Base-by-base conservation (phyloP, 352 stramenopile genomes). In the Globisporangium sylvaticum region DNA sequence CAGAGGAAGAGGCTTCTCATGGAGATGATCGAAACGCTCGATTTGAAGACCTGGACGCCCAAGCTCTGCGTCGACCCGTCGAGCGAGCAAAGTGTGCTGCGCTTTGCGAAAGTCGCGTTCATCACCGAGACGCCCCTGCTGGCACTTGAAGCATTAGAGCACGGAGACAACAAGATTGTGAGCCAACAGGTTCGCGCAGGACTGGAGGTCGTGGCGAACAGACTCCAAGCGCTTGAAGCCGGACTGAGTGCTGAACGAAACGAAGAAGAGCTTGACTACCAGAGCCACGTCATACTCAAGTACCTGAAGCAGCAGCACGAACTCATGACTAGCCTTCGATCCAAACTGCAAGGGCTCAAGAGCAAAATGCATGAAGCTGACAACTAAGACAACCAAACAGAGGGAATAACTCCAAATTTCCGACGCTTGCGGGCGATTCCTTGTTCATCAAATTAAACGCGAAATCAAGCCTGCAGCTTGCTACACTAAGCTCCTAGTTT, bases 1-100 rank as follows among this genome's bases (percentile, higher is more conserved):
- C 44, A 64, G 18, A 20, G 55, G 10, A 62, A 66, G 20, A 64
- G 63, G 5, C 29, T 20, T 14, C 65, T 80, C 29, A 65, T 76
- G 22, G n/a, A 59, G n/a, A 14, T 76, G 15, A 53, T 79, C 29
- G 67, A 66, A 22, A 48, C 22, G 5, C 57, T 81, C 4, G 58
- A 71, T 22, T 32, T 84, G 27, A 69, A 65, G 24, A 81, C 75
- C 1, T 78, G 69, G 74, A 79, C 66, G 2, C 70, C 78, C 3
- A 76, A 87, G 44, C 52, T 84, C 22, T 87, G 79, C 39, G 67
- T 87, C 25, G 61, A 63, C 0, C 57, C 66, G 22, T 31, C 12
- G 0, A 64, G 58, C 8, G 25, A 58, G 1, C 5, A 56, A 7
- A 60, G 39, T 4, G 18, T 80, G 18, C 20, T 4, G 18, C 72